These are phyloP conservation scores for Lecanosticta acicola DNA, from an alignment of 2,329 filamentous ascomycete species.

Conservation along the genomic window DNA sequence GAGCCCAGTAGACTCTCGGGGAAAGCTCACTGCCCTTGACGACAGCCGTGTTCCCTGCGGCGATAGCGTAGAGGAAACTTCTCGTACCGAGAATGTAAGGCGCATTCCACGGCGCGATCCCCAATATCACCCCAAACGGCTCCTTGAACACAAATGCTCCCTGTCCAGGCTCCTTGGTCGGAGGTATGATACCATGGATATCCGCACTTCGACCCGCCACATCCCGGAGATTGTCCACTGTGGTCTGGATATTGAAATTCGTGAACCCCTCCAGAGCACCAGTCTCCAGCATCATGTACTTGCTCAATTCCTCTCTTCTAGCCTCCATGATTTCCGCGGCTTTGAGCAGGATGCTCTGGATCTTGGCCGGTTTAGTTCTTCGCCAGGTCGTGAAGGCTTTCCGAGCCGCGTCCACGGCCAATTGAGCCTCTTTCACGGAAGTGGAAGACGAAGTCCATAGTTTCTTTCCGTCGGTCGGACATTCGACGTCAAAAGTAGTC, in stretches of 20 bases:
- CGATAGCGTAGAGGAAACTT: constrained; percentile 55
- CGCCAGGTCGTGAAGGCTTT: constrained; percentile 66
- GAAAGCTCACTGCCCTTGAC: constrained; percentile 66
- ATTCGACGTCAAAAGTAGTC: constrained; percentile 52
- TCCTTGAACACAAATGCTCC: constrained; percentile 65
- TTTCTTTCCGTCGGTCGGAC: constrained; percentile 50
- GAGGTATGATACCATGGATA: constrained; percentile 47
- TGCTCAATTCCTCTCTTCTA: constrained; percentile 55
- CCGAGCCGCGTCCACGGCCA: constrained; percentile 57
- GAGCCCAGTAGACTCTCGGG: constrained; percentile 58
- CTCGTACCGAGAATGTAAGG: constrained; percentile 47
- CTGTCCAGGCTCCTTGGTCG: constrained; percentile 45
- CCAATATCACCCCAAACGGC: constrained; percentile 71
- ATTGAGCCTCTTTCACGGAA: constrained; percentile 50
- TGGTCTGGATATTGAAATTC: constrained; percentile 38
- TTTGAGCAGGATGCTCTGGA: constrained; percentile 65
- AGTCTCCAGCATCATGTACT: constrained; percentile 57
- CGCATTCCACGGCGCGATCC: constrained; percentile 75
- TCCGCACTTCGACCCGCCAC: constrained; percentile 47
- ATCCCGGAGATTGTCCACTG: constrained; percentile 46
- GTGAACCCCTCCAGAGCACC: constrained; percentile 42
- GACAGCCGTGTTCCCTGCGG: constrained; percentile 68
- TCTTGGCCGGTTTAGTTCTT: constrained; percentile 53
- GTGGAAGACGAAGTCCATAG: constrained; percentile 53
- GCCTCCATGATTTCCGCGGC: constrained; percentile 59